Base-by-base conservation (phyloP, 2,329 filamentous ascomycete genomes). In the Cucurbitaria berberidis region DNA sequence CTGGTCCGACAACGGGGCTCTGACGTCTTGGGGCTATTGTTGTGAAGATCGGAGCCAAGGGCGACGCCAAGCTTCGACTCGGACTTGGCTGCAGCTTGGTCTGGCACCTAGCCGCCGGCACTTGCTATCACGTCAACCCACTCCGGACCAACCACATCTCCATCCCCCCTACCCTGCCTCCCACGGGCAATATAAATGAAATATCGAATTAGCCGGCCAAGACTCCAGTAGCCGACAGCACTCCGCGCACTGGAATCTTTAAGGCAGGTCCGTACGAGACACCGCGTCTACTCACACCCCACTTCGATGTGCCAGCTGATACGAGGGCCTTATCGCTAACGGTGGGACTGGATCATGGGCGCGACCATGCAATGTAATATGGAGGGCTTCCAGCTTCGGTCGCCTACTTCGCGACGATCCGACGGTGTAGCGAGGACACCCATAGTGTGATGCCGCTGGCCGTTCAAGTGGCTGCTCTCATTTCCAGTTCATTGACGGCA, bases 191-290 rank as follows among this genome's bases (percentile, higher is more conserved):
- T 54, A 42, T 46, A 54, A 41, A 32, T 29, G 21, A 45, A 45
- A 42, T 32, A 35, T 48, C 40, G 42, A 46, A 38, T 36, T 16
- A 21, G 11, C 41, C 24, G 36, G 51, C 51, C 51, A 54, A 54
- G 51, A 26, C 29, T n/a, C 42, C 19, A 24, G 36, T 35, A 35
- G 13, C 36, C 19, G 19, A 13, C 21, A n/a, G 36, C 10, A 39
- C 10, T 15, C 30, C 42, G 30, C 42, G 30, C 30, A 19, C 19
- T 22, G 30, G 30, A 11, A 16, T 36, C 19, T 45, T 24, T 26
- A n/a, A 39, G 30, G 42, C 27, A 45, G 42, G 19, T 35, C 42
- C 29, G 15, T 24, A 13, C n/a, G 16, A n/a, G n/a, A n/a, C n/a
- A n/a, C n/a, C 5, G 16, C 11, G 16, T 29, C 13, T 13, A n/a